These are phyloP conservation scores for Marvania coccoides DNA, from an alignment of 139 green algal genomes.

Conservation along the genomic window DNA sequence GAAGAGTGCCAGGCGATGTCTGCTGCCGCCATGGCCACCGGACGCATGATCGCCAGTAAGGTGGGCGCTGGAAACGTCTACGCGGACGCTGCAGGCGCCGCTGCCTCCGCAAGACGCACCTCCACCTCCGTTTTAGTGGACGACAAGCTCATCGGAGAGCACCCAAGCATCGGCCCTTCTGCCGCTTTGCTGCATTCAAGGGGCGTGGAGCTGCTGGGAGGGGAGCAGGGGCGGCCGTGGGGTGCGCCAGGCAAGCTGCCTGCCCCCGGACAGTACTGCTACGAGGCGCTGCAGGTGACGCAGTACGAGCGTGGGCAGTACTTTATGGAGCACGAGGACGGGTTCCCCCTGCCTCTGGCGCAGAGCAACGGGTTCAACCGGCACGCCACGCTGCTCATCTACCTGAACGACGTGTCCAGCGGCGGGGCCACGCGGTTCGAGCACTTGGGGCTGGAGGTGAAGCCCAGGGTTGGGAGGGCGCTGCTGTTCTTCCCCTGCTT, in stretches of 20 bases:
- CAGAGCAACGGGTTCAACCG: conserved; percentile 63
- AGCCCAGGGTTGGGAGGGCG: conserved; percentile 43
- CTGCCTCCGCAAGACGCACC: conserved; percentile 19
- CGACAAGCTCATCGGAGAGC: background rate
- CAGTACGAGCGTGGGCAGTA: conserved; percentile 52
- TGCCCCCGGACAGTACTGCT: conserved; percentile 43
- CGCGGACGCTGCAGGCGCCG: background rate
- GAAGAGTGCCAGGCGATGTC: conserved; percentile 30
- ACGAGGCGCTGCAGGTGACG: conserved; percentile 57
- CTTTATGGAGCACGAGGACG: conserved; percentile 67
- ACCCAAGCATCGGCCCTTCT: background rate
- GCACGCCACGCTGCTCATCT: conserved; percentile 65
- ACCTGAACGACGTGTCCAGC: conserved; percentile 51
- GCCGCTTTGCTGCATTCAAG: conserved; percentile 9
- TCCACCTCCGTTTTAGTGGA: conserved; percentile 36
- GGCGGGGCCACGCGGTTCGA: conserved; percentile 63
- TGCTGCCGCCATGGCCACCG: background rate
- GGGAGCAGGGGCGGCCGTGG: conserved; percentile 26
- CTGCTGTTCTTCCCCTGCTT: conserved; percentile 75
- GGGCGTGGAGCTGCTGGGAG: conserved; percentile 27
- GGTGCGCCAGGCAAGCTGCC: conserved; percentile 34
- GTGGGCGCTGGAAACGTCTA: background rate
- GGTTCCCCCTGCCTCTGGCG: conserved; percentile 46
- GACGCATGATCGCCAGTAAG: background rate
- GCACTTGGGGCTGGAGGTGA: conserved; percentile 46